Evolutionary conservation across 2,329 filamentous ascomycete genomes (phyloP).

Genomic region (Tolypocladium guangdongense): DNA sequence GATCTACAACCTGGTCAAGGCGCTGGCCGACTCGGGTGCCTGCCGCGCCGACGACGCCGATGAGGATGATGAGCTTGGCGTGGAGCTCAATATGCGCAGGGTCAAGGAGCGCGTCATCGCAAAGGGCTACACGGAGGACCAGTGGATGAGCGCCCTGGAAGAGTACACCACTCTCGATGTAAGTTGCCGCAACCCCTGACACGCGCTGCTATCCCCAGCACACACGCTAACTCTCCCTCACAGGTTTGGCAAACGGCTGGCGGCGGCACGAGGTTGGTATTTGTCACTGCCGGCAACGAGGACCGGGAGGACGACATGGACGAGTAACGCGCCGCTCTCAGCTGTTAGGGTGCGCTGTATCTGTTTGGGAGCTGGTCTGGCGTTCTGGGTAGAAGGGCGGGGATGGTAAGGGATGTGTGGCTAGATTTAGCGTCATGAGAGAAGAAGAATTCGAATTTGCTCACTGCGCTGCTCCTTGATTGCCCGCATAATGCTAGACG

Average conservation of each 20-base stretch:
- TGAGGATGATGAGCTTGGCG: constrained; percentile 37
- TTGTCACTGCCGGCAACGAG: constrained; percentile 50
- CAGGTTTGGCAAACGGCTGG: constrained; percentile 72
- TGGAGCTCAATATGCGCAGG: constrained; percentile 75
- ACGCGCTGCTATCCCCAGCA: neutral
- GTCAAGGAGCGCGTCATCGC: constrained; percentile 87
- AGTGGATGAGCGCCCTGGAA: constrained; percentile 75
- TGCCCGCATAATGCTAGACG: neutral
- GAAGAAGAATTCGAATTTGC: neutral
- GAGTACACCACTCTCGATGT: constrained; percentile 86
- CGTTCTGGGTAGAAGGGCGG: constrained; percentile 17
- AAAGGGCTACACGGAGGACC: constrained; percentile 93
- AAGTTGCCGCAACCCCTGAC: constrained; percentile 35
- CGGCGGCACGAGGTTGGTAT: constrained; percentile 59
- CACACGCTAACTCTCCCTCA: constrained; percentile 24
- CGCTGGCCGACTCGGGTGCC: constrained; percentile 75
- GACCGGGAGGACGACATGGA: constrained; percentile 38
- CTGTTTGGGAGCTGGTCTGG: constrained; percentile 13
- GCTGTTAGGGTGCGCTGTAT: neutral
- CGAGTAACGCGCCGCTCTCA: constrained; percentile 9
- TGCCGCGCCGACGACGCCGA: constrained; percentile 63
- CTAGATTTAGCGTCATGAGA: neutral
- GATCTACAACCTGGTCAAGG: constrained; percentile 91
- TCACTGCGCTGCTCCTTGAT: neutral
- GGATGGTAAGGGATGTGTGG: neutral